These are phyloP conservation scores for Cercospora brassicicola DNA, from an alignment of 2,329 filamentous ascomycete species.

Conservation along the genomic window DNA sequence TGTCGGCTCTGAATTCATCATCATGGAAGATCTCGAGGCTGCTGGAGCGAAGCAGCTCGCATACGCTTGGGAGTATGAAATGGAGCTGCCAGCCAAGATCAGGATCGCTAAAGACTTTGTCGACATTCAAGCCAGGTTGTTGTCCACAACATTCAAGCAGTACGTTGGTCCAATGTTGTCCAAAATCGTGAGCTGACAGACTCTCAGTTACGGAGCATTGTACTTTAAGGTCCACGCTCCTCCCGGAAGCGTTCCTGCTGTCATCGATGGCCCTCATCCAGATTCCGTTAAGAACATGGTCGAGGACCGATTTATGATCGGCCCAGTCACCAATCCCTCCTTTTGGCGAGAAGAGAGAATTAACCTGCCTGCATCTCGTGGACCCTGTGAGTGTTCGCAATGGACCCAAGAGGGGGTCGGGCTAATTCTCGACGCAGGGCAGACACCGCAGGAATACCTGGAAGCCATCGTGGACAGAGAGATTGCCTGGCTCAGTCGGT, in stretches of 20 bases:
- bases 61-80: slow-evolving; percentile 33
- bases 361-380: slow-evolving; percentile 40
- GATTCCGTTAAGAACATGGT: slow-evolving; percentile 37
- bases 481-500: neutral
- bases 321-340: slow-evolving; percentile 39
- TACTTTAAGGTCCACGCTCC: slow-evolving; percentile 41
- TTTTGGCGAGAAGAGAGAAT: slow-evolving; percentile 42
- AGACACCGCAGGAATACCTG: slow-evolving; percentile 12
- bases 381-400: slow-evolving; percentile 31
- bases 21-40: slow-evolving; percentile 36
- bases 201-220: slow-evolving; percentile 42
- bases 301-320: slow-evolving; percentile 40
- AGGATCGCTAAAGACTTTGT: slow-evolving; percentile 40
- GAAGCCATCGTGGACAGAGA: slow-evolving; percentile 1
- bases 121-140: slow-evolving; percentile 40
- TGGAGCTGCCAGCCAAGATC: slow-evolving; percentile 27
- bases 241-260: slow-evolving; percentile 28
- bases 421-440: slow-evolving; percentile 13
- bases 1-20: slow-evolving; percentile 33
- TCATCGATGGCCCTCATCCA: slow-evolving; percentile 21
- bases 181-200: slow-evolving; percentile 5
- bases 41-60: slow-evolving; percentile 32
- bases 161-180: slow-evolving; percentile 26
- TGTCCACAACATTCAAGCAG: slow-evolving; percentile 40
- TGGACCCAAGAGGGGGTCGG: neutral